A percentile compares a stretch with the other conserved stretches of the same genome.
Conservation (phyloP, 495 filamentous ascomycete species). For the Delitschia confertaspora region DNA sequence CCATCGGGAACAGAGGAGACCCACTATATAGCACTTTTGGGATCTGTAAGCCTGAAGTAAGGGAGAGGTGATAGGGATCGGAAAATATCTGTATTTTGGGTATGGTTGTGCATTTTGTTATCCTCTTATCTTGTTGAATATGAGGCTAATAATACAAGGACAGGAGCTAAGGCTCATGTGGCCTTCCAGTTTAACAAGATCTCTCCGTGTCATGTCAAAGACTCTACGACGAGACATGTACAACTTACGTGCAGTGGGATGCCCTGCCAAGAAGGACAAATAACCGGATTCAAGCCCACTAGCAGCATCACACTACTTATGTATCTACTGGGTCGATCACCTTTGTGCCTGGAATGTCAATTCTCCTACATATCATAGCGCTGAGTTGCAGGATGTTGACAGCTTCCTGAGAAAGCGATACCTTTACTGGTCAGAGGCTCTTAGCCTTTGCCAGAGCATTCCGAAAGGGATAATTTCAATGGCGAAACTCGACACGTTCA, state of each 20-base stretch:
- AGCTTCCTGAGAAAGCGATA: not conserved
- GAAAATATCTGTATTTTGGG: no score
- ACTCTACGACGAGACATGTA: slow-evolving; percentile 19
- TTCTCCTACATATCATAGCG: not conserved
- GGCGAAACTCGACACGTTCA: not conserved
- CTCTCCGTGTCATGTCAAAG: slow-evolving; percentile 7
- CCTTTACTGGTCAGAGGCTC: not conserved
- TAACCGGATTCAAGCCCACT: slow-evolving; percentile 3
- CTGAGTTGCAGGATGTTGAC: not conserved
- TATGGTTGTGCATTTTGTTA: no score
- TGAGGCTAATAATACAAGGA: no score
- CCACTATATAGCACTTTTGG: slow-evolving; percentile 7
- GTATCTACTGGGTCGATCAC: slow-evolving; percentile 17
- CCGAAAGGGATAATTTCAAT: not conserved
- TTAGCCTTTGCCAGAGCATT: slow-evolving; percentile 1
- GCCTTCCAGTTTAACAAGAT: no score
- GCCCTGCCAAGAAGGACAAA: not conserved
- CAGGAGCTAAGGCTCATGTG: no score
- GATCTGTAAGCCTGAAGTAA: no score
- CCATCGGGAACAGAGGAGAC: slow-evolving; percentile 19
- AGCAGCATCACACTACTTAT: slow-evolving; percentile 9
- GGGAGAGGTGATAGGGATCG: no score
- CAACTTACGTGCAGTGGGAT: slow-evolving; percentile 4
- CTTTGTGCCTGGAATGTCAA: not conserved
- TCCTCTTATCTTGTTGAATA: no score